Evolutionary conservation across 257 asterid species (phyloP).

Genomic region (Solanum bulbocastanum): DNA sequence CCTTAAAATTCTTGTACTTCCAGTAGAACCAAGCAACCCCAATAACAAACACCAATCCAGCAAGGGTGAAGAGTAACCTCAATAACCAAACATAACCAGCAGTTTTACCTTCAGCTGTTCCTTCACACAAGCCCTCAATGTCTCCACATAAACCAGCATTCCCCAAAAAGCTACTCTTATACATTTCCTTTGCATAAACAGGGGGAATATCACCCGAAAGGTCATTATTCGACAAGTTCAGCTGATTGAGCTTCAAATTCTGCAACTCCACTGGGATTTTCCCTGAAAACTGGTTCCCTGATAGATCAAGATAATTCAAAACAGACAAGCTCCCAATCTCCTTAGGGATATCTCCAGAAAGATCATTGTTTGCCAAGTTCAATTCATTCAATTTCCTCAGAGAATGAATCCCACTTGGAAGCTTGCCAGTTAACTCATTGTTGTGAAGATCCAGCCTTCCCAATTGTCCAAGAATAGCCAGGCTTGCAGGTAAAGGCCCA

Average conservation of each 20-base stretch:
- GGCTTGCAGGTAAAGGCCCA: conserved; percentile 64
- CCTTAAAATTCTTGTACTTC: conserved; percentile 43
- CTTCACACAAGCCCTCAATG: conserved; percentile 61
- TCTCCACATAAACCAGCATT: conserved; percentile 85
- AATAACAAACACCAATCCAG: conserved; percentile 49
- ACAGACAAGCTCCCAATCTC: conserved; percentile 71
- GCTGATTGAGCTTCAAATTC: conserved; percentile 82
- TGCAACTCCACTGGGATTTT: conserved; percentile 60
- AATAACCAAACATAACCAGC: conserved; percentile 52
- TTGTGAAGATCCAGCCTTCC: conserved; percentile 83
- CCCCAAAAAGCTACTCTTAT: conserved; percentile 66
- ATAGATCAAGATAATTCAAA: conserved; percentile 86
- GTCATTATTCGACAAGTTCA: conserved; percentile 68
- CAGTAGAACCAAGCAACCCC: conserved; percentile 65
- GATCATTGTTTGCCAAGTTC: conserved; percentile 61
- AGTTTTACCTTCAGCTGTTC: conserved; percentile 27
- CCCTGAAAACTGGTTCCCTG: conserved; percentile 66
- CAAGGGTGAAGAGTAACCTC: conserved; percentile 46
- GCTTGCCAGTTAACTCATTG: conserved; percentile 54
- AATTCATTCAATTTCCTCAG: conserved; percentile 83
- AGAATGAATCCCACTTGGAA: conserved; percentile 56
- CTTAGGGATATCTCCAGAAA: conserved; percentile 68
- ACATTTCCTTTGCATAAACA: conserved; percentile 64
- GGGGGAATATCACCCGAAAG: conserved; percentile 86
- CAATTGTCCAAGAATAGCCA: conserved; percentile 68